Evolutionary conservation across 805 yeast species (phyloP), one percentile per base, ranked within the genome.

Genomic region (Scheffersomyces ergatensis): DNA sequence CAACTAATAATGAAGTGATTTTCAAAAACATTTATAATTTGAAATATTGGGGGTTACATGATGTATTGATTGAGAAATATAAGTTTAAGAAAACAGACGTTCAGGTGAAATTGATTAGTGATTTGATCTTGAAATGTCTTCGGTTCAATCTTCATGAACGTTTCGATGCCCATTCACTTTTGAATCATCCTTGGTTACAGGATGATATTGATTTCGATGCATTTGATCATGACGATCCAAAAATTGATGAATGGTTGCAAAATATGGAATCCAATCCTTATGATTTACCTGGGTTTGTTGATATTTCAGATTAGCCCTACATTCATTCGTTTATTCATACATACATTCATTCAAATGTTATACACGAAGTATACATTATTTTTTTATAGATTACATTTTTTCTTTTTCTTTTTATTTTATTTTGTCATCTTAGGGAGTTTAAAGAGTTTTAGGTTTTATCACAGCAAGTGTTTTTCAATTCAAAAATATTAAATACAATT

Each of bases 161-260:
- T 39, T 72, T 67, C 37, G 85, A 80, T 61, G 76, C 81, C 20
- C 76, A 77, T 29, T 67, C 77, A 6, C 65, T 80, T 57, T 60
- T 74, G 35, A 63, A 70, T 23, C 84, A 79, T 54, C 72, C 77
- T 4, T 81, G 82, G 80, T 57, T 79, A 3, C 40, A 43, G 3
- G 49, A 48, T 20, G 50, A 46, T 20, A 19, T 40, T 8, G 44
- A 38, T 12, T 21, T 31, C 25, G 29, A 36, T 20, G 40, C 39
- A 11, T 30, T 39, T 20, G 47, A 46, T 34, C 37, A 46, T 24
- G 30, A 18, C 11, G 37, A 35, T 17, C 39, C 26, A 16, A 33
- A 4, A 8, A 32, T 38, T 15, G 15, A 15, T 32, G 34, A 34
- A 9, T 56, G 50, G 24, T 47, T 60, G 44, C 46, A 45, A 13